Evolutionary conservation across 202 grass and related monocot genomes (phyloP), one percentile per base, ranked within the genome.

Genomic region (Schoenoplectus tabernaemontani): DNA sequence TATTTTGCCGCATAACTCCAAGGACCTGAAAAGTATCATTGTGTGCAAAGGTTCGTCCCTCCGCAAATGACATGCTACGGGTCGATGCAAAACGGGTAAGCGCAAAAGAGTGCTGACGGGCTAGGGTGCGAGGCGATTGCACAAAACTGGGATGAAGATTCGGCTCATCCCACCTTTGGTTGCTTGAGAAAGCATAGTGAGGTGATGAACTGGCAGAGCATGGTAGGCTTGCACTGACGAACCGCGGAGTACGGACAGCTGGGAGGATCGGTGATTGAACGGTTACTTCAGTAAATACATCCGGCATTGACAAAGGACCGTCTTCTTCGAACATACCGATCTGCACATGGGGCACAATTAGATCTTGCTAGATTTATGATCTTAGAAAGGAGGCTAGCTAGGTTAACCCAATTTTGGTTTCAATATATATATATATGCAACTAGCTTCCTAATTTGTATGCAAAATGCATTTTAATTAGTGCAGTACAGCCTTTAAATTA

Each of bases 161-260:
- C 15, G 56, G 36, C 1, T 89, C 85, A 0, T 87, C 87, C 68
- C 67, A 79, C 67, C 61, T 20, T 36, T 80, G 59, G 17, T 62
- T 87, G 60, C 50, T 26, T 0, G 42, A 4, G 30, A 75, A 57
- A 16, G 80, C 38, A 24, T 83, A 85, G n/a, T 90, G 78, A 0
- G 88, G 86, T n/a, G 86, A 93, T 72, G 86, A 89, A 62, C 32
- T 9, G 4, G 84, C 84, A 9, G 86, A 91, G 82, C 86, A 89
- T 1, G 84, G 91, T 9, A 85, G 69, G 84, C 91, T 93, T 63
- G 82, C 84, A 43, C 84, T 89, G 57, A 93, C 86, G 68, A 93
- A 91, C 3, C 79, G 86, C 51, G 91, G 86, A 0, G 81, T 87
- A 33, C 91, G 88, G 9, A 93, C 71, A 44, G 82, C 78, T 5